A percentile compares a stretch with the other conserved stretches of the same genome.
Conservation (phyloP, 1,284 basidiomycete species). For the Malassezia furfur region DNA sequence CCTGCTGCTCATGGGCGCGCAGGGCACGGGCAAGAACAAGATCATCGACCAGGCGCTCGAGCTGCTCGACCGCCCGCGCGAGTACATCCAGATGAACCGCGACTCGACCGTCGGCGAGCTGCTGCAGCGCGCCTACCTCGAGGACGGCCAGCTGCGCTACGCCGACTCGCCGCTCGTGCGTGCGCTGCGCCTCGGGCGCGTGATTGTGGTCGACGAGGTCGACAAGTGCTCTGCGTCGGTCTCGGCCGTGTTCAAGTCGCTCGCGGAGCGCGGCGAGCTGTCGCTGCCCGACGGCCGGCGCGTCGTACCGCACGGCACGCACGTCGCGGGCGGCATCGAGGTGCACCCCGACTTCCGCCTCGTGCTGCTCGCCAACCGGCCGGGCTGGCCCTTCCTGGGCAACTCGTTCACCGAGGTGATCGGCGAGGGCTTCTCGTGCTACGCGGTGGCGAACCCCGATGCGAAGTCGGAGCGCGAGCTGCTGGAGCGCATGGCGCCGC, state of each 20-base stretch:
- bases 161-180: conserved; percentile 47
- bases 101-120: conserved; percentile 43
- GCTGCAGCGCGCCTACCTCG: conserved; percentile 42
- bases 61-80: conserved; percentile 46
- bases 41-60: conserved; percentile 47
- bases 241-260: conserved; percentile 46
- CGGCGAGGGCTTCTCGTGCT: conserved; percentile 47
- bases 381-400: conserved; percentile 47
- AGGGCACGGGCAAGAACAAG: conserved; percentile 50
- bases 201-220: conserved; percentile 49
- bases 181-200: conserved; percentile 44
- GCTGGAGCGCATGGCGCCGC: conserved; percentile 44
- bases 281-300: conserved; percentile 46
- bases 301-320: conserved; percentile 26
- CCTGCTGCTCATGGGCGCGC: conserved; percentile 48
- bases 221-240: conserved; percentile 49
- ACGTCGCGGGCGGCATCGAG: conserved; percentile 24
- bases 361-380: conserved; percentile 49
- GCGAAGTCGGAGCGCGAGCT: conserved; percentile 44
- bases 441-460: conserved; percentile 48
- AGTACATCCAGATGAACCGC: conserved; percentile 49
- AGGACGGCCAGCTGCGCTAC: conserved; percentile 44
- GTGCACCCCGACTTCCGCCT: conserved; percentile 48
- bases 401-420: conserved; percentile 47
- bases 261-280: conserved; percentile 48